Base-by-base conservation (phyloP, 441 rosid species). In the Dalechampia spathulata region DNA sequence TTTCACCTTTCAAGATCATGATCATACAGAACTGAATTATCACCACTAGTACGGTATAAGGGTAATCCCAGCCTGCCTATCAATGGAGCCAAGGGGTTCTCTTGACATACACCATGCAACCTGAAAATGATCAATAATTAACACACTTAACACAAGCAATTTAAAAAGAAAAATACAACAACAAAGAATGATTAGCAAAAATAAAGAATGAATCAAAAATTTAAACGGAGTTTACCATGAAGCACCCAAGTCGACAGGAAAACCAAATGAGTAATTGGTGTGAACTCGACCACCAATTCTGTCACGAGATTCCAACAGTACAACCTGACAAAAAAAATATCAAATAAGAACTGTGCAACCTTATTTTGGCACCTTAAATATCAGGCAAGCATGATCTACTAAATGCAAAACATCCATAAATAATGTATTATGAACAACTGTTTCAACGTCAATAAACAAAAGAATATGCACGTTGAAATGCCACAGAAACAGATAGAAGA, bases 71-170 rank as follows among this genome's bases (percentile, higher is more conserved):
- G 63, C 72, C 88, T 83, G 48, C 97, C 78, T 63, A 89, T 86
- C 63, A 92, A 65, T 5, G 99, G 79, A 36, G 97, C 97, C 76
- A 92, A 67, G 23, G 99, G 99, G 71, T 92, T 92, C 69, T 92
- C 97, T 57, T 86, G 74, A 68, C 92, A 85, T 21, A 92, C 99
- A 16, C 99, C 97, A 62, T 92, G 99, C 82, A 92, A 70, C 99
- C 99, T 92, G 67, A 62, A 49, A 41, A 63, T 21, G 19, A 74
- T 52, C 22, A 9, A 50, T 25, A 38, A 40, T 30, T 5, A 36
- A 36, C 12, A 36, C 10, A 6, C 2, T 11, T 6, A 5, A 36
- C 6, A 36, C 5, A 36, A 36, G 12, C 2, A 36, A 10, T 5
- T 2, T 5, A 36, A 2, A 5, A 5, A 11, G 10, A 2, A 36